phyloP scores from a whole-genome alignment of 2,329 filamentous ascomycete genomes.

The Apiospora hydei region DNA sequence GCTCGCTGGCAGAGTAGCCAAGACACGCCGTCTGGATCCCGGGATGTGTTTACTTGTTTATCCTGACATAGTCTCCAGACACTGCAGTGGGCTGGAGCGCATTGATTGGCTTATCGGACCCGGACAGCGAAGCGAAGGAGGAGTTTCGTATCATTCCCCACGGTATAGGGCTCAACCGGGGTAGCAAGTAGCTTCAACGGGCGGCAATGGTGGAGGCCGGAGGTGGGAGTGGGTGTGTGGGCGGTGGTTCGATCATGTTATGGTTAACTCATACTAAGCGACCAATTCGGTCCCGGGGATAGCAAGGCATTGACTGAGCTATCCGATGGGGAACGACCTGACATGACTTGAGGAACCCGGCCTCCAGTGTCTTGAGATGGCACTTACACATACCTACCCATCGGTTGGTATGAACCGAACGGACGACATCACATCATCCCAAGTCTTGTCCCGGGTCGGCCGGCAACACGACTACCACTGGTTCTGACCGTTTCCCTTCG shows the following conservation, averaged over 20 bases:
- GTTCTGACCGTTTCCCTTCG: not conserved
- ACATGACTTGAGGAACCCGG: not conserved
- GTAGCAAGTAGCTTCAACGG: not conserved
- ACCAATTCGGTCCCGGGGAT: not conserved
- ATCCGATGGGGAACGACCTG: not conserved
- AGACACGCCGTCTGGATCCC: not conserved
- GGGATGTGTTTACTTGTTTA: not conserved
- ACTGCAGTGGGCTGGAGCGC: not conserved
- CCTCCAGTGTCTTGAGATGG: not conserved
- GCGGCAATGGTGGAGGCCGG: not conserved
- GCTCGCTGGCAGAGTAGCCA: not conserved
- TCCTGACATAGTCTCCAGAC: not conserved
- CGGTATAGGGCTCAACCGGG: not conserved
- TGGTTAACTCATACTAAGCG: not conserved
- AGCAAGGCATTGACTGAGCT: not conserved
- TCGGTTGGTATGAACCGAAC: not conserved
- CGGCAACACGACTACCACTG: not conserved
- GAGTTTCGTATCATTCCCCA: not conserved
- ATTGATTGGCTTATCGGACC: not conserved
- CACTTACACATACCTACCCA: not conserved
- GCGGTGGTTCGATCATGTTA: not conserved
- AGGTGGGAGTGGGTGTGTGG: not conserved
- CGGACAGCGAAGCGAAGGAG: not conserved
- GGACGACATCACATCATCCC: conserved; percentile 2
- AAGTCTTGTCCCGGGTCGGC: not conserved